A percentile compares a stretch with the other conserved stretches of the same genome.
These are phyloP conservation scores for Rhododendron kiyosumense DNA, from an alignment of 148 eudicot species.

Conservation along the genomic window DNA sequence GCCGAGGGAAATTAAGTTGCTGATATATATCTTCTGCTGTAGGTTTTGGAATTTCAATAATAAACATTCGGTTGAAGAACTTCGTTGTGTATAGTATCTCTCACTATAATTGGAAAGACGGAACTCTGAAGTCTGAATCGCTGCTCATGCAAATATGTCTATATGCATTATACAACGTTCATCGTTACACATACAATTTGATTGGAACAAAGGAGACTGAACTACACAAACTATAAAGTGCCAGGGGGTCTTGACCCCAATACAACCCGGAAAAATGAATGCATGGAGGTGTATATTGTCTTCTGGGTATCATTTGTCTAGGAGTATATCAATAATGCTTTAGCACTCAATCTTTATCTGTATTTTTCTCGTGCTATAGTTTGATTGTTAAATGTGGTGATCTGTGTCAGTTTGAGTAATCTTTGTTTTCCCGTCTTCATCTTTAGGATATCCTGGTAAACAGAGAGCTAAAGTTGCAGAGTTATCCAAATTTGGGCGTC, in stretches of 20 bases:
- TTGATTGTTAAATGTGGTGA: background rate
- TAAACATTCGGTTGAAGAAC: background rate
- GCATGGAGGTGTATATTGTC: background rate
- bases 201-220: background rate
- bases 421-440: background rate
- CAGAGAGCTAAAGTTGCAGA: slow-evolving; percentile 36
- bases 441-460: slow-evolving; percentile 34
- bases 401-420: background rate
- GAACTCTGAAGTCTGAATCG: background rate
- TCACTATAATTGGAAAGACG: background rate
- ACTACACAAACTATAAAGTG: background rate
- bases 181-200: background rate
- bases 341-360: background rate
- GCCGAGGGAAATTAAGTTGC: background rate
- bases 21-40: background rate
- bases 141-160: background rate
- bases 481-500: slow-evolving; percentile 47
- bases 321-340: background rate
- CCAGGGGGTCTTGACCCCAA: background rate
- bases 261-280: background rate
- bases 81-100: background rate
- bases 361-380: background rate
- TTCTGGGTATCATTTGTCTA: background rate
- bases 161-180: background rate
- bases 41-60: background rate